Percentiles rank a stretch among this genome's conserved stretches.
phyloP scores from a whole-genome alignment of 768 basidiomycete species.

The Hebeloma cylindrosporum region DNA sequence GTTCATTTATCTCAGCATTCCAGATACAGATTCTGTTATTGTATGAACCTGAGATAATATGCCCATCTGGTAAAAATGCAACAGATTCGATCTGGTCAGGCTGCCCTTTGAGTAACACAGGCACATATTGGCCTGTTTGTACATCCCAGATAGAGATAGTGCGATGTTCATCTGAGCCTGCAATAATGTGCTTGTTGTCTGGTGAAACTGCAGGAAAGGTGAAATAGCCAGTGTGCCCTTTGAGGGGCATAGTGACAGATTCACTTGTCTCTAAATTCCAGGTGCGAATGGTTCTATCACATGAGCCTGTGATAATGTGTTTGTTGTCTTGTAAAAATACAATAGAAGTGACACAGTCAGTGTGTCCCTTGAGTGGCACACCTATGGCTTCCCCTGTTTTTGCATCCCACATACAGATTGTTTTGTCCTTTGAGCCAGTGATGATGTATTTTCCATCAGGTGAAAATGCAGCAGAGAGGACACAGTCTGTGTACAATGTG shows the following conservation, averaged over 20 bases:
- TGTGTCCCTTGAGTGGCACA: neutral
- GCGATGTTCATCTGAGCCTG: neutral
- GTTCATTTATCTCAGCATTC: no score
- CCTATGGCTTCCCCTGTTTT: neutral
- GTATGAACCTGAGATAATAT: neutral
- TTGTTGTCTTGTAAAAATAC: neutral
- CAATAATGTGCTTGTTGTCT: neutral
- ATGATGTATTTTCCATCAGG: slow-evolving; percentile 1
- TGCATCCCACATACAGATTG: slow-evolving; percentile 37
- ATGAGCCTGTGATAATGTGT: neutral
- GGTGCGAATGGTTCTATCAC: neutral
- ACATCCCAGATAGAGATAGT: neutral
- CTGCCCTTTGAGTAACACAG: neutral
- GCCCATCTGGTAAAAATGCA: neutral
- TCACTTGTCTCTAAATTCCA: neutral
- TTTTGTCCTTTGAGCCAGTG: slow-evolving; percentile 54
- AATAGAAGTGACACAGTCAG: neutral
- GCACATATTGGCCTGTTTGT: neutral
- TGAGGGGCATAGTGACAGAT: neutral
- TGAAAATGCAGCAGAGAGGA: slow-evolving; percentile 40
- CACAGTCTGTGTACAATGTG: no score
- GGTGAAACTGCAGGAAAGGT: neutral
- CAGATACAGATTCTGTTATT: neutral
- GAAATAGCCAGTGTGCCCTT: neutral
- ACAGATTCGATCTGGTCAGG: neutral